Conservation (phyloP, 2,329 filamentous ascomycete species). For the Pyricularia sp. region DNA sequence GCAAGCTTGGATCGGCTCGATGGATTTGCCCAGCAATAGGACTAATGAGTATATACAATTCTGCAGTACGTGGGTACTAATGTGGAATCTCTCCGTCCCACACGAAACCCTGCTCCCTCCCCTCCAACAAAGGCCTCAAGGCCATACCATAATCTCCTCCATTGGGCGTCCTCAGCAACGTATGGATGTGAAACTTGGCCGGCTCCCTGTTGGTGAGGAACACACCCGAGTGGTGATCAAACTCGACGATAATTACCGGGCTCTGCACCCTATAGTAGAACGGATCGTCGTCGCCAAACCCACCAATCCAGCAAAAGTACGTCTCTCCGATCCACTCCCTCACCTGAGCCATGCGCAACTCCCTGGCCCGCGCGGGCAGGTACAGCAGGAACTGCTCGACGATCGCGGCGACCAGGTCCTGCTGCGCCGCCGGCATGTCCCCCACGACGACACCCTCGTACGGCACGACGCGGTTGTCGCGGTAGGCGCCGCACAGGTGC, state of each 20-base stretch:
- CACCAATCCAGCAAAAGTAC: conserved; percentile 73
- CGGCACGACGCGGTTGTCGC: conserved; percentile 68
- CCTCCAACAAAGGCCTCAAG: conserved; percentile 26
- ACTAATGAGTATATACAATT: neutral
- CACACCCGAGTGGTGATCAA: conserved; percentile 73
- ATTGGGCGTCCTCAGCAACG: conserved; percentile 62
- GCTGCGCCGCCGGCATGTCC: conserved; percentile 36
- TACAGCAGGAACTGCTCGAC: conserved; percentile 59
- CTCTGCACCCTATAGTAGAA: conserved; percentile 76
- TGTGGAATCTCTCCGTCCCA: conserved; percentile 25
- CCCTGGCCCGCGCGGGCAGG: conserved; percentile 46
- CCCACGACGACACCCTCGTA: conserved; percentile 58
- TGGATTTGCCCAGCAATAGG: neutral
- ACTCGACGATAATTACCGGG: conserved; percentile 65
- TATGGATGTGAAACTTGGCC: conserved; percentile 73
- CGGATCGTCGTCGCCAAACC: conserved; percentile 53
- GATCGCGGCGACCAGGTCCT: conserved; percentile 46
- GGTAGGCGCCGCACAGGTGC: conserved; percentile 68
- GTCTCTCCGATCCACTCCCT: conserved; percentile 55
- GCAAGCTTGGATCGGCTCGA: neutral
- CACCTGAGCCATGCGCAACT: conserved; percentile 44
- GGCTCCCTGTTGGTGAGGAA: conserved; percentile 66
- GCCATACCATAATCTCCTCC: conserved; percentile 65
- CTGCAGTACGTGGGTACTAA: neutral
- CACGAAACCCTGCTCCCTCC: conserved; percentile 27